Conservation (phyloP, 495 filamentous ascomycete species). For the Bacidia rubella region DNA sequence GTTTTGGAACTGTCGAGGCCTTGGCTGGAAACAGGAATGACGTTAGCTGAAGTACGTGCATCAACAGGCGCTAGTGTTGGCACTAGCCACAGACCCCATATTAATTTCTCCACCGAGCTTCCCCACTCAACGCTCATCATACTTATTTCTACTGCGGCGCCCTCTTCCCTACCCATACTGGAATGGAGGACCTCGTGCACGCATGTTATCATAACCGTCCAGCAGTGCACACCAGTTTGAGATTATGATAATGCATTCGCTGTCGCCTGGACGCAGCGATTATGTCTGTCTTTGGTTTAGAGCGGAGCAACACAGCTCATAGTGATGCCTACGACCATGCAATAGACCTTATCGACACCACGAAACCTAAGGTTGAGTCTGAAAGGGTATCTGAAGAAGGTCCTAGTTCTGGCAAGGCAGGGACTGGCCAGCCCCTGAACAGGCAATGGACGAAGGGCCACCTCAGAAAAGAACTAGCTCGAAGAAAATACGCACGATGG, state of each 20-base stretch:
- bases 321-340: slow-evolving; percentile 17
- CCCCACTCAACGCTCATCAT: background rate
- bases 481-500: slow-evolving; percentile 51
- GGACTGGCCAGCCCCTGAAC: slow-evolving; percentile 12
- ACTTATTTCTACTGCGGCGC: no score
- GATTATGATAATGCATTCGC: slow-evolving; percentile 4
- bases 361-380: slow-evolving; percentile 10
- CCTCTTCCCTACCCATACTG: no score
- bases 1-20: no score
- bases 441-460: slow-evolving; percentile 23
- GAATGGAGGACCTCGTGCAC: no score
- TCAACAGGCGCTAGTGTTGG: background rate
- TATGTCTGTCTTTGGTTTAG: slow-evolving; percentile 17
- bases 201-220: no score
- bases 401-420: slow-evolving; percentile 1
- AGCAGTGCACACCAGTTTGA: background rate
- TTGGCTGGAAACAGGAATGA: no score
- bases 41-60: background rate
- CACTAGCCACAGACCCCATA: background rate
- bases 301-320: slow-evolving; percentile 11
- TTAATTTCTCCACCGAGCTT: background rate
- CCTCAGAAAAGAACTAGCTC: slow-evolving; percentile 35
- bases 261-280: background rate
- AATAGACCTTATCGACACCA: slow-evolving; percentile 20
- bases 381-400: slow-evolving; percentile 1